A percentile compares a stretch with the other conserved stretches of the same genome.
phyloP scores from a whole-genome alignment of 2,329 filamentous ascomycete species.

The Boeremia lycopersici region DNA sequence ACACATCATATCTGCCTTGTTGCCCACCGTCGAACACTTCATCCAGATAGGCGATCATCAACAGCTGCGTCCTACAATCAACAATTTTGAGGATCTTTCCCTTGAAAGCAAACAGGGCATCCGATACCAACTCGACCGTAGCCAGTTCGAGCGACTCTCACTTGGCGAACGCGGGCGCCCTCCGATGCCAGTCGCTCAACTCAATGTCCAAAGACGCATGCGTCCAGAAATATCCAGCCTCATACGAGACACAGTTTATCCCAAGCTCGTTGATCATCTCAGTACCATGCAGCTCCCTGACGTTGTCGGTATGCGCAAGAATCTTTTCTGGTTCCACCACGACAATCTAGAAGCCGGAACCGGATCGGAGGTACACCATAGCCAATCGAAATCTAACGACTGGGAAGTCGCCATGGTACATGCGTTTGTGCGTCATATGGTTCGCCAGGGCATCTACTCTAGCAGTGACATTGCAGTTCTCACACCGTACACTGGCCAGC shows the following conservation, averaged over 20 bases:
- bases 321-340: constrained; percentile 69
- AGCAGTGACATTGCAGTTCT: constrained; percentile 70
- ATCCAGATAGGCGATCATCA: constrained; percentile 69
- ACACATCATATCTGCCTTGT: constrained; percentile 64
- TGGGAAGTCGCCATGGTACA: constrained; percentile 69
- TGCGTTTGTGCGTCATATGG: constrained; percentile 66
- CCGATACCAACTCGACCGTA: constrained; percentile 63
- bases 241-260: constrained; percentile 64
- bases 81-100: constrained; percentile 59
- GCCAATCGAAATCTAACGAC: constrained; percentile 59
- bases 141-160: constrained; percentile 66
- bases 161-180: constrained; percentile 27
- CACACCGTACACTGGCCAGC: constrained; percentile 68
- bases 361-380: constrained; percentile 16
- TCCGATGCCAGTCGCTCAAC: constrained; percentile 34
- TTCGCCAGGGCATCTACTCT: constrained; percentile 67
- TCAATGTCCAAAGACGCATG: constrained; percentile 70
- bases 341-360: constrained; percentile 50
- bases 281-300: too few relatives aligned
- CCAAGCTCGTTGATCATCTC: constrained; percentile 58
- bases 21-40: constrained; percentile 65
- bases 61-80: constrained; percentile 65
- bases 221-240: constrained; percentile 66
- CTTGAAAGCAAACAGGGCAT: constrained; percentile 56
- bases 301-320: constrained; percentile 57